Conservation (phyloP, 1,284 basidiomycete species). For the Rhodotorula sp. region DNA sequence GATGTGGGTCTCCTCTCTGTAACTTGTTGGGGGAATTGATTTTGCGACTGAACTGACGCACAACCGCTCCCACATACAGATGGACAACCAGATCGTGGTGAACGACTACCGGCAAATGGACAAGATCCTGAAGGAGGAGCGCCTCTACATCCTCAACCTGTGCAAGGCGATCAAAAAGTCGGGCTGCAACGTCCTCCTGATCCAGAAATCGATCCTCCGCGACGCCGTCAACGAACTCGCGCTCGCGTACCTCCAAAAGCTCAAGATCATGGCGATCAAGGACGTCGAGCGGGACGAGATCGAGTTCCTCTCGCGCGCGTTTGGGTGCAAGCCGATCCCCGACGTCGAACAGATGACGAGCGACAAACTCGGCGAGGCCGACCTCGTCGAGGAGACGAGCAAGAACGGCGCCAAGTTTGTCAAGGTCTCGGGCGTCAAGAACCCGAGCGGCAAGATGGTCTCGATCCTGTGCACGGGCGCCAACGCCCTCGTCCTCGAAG, state of each 20-base stretch:
- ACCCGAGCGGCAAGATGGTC: conserved; percentile 83
- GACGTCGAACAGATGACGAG: conserved; percentile 99
- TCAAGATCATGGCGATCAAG: conserved; percentile 96
- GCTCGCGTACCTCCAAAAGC: conserved; percentile 96
- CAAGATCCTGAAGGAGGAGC: conserved; percentile 98
- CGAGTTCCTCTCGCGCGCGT: conserved; percentile 91
- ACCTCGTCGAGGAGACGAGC: conserved; percentile 87
- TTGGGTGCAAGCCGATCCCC: conserved; percentile 93
- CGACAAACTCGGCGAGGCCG: conserved; percentile 95
- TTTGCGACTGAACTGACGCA: background rate
- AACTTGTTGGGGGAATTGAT: background rate
- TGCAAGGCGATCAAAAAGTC: conserved; percentile 99
- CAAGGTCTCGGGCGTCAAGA: conserved; percentile 91
- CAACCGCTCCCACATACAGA: conserved; percentile 56
- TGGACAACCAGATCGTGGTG: conserved; percentile 99
- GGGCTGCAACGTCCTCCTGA: conserved; percentile 96
- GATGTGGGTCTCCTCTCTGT: conserved; percentile 62
- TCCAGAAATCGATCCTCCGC: conserved; percentile 98
- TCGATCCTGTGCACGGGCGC: conserved; percentile 92
- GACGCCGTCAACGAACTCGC: conserved; percentile 98
- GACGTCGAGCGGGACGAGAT: conserved; percentile 99
- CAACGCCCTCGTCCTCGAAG: conserved; percentile 92
- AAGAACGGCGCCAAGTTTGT: conserved; percentile 87
- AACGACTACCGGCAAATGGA: conserved; percentile 99
- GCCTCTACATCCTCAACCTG: conserved; percentile 95